Evolutionary conservation across 1,284 basidiomycete genomes (phyloP).

Genomic region (Ustilago crameri): DNA sequence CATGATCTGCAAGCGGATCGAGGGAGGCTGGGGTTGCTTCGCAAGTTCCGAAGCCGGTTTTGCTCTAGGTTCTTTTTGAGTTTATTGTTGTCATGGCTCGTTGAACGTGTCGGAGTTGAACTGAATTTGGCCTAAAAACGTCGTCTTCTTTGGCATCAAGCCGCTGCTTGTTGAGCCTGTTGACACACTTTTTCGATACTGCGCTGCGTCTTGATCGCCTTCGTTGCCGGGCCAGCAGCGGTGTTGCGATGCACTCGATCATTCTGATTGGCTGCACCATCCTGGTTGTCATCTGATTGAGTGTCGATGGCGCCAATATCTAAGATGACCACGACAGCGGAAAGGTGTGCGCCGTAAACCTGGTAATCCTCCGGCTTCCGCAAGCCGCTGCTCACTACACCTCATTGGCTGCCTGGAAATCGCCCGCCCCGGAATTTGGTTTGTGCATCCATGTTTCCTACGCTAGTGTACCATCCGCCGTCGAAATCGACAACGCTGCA

Average conservation of each 20-base stretch:
- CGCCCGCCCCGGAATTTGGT: neutral
- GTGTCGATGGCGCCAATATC: neutral
- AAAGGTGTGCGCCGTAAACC: neutral
- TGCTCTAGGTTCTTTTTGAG: neutral
- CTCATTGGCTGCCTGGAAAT: neutral
- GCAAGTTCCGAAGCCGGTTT: neutral
- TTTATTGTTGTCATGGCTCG: neutral
- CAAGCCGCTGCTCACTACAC: neutral
- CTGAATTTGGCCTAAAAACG: slow-evolving; percentile 4
- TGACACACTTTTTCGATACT: too few species aligned
- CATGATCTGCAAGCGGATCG: too few species aligned
- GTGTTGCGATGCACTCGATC: too few species aligned
- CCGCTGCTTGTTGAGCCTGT: neutral
- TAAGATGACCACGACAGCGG: neutral
- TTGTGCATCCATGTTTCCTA: neutral
- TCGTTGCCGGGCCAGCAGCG: too few species aligned
- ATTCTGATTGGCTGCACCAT: neutral
- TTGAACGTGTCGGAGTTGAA: slow-evolving; percentile 31
- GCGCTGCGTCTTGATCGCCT: too few species aligned
- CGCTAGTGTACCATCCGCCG: neutral
- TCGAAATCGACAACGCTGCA: neutral
- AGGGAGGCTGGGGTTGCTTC: neutral
- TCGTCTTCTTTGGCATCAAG: neutral
- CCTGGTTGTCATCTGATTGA: neutral
- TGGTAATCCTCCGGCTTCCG: neutral